Evolutionary conservation across 1,139 yeast genomes (phyloP), one percentile per base, ranked within the genome.

Genomic region (Taphrina sp.): DNA sequence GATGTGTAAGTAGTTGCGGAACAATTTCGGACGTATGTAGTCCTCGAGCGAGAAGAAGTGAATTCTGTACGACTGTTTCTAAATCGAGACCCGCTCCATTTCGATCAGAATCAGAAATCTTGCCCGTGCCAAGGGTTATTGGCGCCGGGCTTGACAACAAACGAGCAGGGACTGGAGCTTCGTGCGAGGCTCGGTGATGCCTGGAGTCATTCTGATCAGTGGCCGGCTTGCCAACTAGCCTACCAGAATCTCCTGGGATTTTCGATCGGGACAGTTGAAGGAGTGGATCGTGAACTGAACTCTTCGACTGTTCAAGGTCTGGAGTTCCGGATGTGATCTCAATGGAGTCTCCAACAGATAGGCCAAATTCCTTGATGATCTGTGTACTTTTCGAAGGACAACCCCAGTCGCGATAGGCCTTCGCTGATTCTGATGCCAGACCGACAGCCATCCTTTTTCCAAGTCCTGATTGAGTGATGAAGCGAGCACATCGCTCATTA

Each of bases 1-100:
- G 56, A 16, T 59, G 60, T 41, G 57, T 58, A 26, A 60, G 61
- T 56, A 61, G 58, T 39, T 56, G 58, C 14, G 42, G 37, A 2
- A 61, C 37, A n/a, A 45, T 26, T 28, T 38, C 46, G 2, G 42
- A 28, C 2, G 42, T 28, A 14, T 45, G 26, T 16, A 34, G 33
- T 10, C 41, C 20, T 20, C 38, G 10, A 8, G 52, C 29, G 10
- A 53, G 16, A 23, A 45, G 29, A 17, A 53, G 36, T 3, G 57
- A 41, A 22, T 42, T 52, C n/a, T 42, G 35, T 10, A 42, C 20
- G 28, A 52, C 31, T 10, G 29, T 36, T 10, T 22, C 34, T 8
- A 52, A 37, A 36, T 52, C 56, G 10, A 43, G 20, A n/a, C 35
- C 49, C 8, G 49, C 49, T 5, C 41, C 22, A 26, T 26, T 26